phyloP scores from a whole-genome alignment of 345 rosid species.

The Salix caprea region DNA sequence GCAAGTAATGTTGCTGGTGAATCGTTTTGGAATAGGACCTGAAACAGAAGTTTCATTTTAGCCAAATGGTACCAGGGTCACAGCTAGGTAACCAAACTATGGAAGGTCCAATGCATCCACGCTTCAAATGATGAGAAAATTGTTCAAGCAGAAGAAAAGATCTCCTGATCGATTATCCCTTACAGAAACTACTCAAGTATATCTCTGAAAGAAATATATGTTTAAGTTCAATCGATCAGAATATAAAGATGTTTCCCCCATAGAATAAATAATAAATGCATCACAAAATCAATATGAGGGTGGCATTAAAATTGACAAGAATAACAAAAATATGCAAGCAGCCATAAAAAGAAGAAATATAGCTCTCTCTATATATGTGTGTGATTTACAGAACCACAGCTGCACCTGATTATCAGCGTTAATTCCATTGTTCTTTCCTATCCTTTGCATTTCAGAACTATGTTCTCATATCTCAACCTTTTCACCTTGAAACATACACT shows the following conservation, averaged over 20 bases:
- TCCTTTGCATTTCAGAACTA: neutral
- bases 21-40: constrained; percentile 99
- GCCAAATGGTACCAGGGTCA: constrained; percentile 1
- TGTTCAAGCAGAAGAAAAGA: neutral
- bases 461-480: neutral
- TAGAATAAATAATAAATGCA: neutral
- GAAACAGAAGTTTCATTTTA: constrained; percentile 16
- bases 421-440: neutral
- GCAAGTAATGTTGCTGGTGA: constrained; percentile 93
- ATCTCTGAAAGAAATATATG: neutral
- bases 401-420: neutral
- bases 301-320: neutral
- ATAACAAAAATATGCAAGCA: neutral
- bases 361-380: neutral
- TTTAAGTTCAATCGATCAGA: neutral
- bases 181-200: neutral
- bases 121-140: neutral
- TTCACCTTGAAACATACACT: neutral
- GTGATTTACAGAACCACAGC: neutral
- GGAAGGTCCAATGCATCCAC: neutral
- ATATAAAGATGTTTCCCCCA: neutral
- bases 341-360: neutral
- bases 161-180: neutral
- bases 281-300: neutral
- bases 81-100: neutral